Conservation (phyloP, 441 rosid species). For the Macaranga tanarius region DNA sequence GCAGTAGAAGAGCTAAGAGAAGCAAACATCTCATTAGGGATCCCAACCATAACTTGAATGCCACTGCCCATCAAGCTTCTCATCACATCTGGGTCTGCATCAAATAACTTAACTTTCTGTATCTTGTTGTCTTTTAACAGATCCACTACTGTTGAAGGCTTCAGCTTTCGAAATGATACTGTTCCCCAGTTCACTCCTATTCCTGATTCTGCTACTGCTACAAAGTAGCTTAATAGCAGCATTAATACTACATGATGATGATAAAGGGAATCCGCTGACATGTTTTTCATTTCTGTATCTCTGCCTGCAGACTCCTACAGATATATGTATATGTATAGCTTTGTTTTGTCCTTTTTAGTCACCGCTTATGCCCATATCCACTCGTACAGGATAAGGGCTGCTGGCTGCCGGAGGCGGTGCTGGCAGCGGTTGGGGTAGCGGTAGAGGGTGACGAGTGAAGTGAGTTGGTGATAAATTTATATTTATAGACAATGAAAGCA, state of each 20-base stretch:
- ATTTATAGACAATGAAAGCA: not conserved
- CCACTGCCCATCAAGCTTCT: slow-evolving; percentile 70
- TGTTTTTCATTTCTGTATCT: not conserved
- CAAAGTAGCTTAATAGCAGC: slow-evolving; percentile 26
- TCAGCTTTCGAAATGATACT: slow-evolving; percentile 57
- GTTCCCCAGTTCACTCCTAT: slow-evolving; percentile 97
- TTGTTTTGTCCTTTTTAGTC: not conserved
- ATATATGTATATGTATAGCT: not conserved
- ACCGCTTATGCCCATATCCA: not conserved
- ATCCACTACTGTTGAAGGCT: slow-evolving; percentile 91
- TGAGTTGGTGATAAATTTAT: not conserved
- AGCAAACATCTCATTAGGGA: slow-evolving; percentile 74
- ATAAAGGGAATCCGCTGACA: slow-evolving; percentile 4
- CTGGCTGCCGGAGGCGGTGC: not conserved
- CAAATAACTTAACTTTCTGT: slow-evolving; percentile 80
- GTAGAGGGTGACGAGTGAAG: not conserved
- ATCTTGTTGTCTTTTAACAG: slow-evolving; percentile 73
- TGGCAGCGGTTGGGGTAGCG: not conserved
- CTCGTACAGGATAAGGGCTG: not conserved
- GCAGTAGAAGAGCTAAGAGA: slow-evolving; percentile 52
- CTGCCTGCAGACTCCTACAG: not conserved
- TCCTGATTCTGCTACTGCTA: slow-evolving; percentile 48
- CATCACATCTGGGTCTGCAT: slow-evolving; percentile 62
- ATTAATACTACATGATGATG: not conserved
- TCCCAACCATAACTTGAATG: slow-evolving; percentile 84